phyloP scores from a whole-genome alignment of 345 rosid genomes.

The Erodium maritimum region DNA sequence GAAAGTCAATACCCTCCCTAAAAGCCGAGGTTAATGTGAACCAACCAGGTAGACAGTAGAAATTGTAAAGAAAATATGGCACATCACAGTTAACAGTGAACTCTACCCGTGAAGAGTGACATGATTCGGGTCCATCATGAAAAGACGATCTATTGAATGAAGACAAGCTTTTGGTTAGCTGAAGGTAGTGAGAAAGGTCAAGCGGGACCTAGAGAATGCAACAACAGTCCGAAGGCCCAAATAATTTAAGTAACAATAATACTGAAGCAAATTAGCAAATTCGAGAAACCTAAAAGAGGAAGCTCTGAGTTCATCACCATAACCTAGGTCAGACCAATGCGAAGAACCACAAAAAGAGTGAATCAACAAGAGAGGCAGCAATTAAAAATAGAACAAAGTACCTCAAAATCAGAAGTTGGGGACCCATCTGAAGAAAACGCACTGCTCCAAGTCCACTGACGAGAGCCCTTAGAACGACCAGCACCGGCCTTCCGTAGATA shows the following conservation, averaged over 20 bases:
- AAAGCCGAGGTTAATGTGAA: not conserved
- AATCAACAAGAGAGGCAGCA: not conserved
- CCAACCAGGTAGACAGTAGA: not conserved
- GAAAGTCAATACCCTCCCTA: not conserved
- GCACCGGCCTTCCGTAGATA: slow-evolving; percentile 22
- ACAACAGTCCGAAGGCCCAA: not conserved
- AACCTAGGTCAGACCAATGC: not conserved
- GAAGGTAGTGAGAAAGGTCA: not conserved
- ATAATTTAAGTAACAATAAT: not conserved
- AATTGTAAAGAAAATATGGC: not conserved
- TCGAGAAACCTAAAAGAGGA: not conserved
- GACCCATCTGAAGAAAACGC: slow-evolving; percentile 50
- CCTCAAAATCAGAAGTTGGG: slow-evolving; percentile 37
- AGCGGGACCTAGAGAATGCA: not conserved
- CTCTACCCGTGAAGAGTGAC: not conserved
- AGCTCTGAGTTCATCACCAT: no score
- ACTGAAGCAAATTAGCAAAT: not conserved
- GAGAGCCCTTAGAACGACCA: slow-evolving; percentile 20
- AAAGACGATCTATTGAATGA: not conserved
- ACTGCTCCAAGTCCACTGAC: slow-evolving; percentile 23
- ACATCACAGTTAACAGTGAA: not conserved
- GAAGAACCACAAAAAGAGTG: not conserved
- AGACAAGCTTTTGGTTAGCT: not conserved
- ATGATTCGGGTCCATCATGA: not conserved
- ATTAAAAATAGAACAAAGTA: slow-evolving; percentile 7